phyloP scores from a whole-genome alignment of 805 yeast genomes.

The Hanseniaspora hatyaiensis region DNA sequence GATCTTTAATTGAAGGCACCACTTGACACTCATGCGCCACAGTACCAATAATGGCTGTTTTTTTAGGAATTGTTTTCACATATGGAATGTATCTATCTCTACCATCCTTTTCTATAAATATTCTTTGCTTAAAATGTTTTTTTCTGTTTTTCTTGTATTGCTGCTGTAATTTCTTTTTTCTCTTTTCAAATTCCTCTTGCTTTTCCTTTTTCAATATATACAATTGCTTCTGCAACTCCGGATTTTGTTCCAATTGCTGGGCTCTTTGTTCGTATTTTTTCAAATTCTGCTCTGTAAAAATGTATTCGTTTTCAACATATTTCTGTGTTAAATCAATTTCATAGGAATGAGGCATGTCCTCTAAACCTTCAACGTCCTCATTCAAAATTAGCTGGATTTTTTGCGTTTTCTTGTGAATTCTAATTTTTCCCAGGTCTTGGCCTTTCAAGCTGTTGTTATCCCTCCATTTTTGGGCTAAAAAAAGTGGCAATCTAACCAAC shows the following conservation, averaged over 20 bases:
- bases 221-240: slow-evolving; percentile 31
- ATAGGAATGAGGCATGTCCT: slow-evolving; percentile 69
- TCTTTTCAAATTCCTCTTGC: slow-evolving; percentile 25
- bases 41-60: slow-evolving; percentile 75
- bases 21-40: slow-evolving; percentile 87
- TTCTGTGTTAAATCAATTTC: slow-evolving; percentile 68
- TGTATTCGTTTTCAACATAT: slow-evolving; percentile 71
- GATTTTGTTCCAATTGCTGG: slow-evolving; percentile 29
- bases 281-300: slow-evolving; percentile 77
- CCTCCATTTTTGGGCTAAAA: slow-evolving; percentile 72
- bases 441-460: slow-evolving; percentile 53
- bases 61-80: slow-evolving; percentile 78
- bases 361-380: slow-evolving; percentile 32
- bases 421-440: slow-evolving; percentile 66
- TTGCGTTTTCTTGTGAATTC: slow-evolving; percentile 47
- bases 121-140: slow-evolving; percentile 28
- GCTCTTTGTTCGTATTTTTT: slow-evolving; percentile 38
- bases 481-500: slow-evolving; percentile 84
- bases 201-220: slow-evolving; percentile 28
- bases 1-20: slow-evolving; percentile 63
- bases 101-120: slow-evolving; percentile 32
- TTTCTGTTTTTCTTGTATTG: slow-evolving; percentile 31
- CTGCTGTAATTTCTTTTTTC: slow-evolving; percentile 32
- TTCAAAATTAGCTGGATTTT: slow-evolving; percentile 48
- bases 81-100: slow-evolving; percentile 54